Evolutionary conservation across 2,329 filamentous ascomycete genomes (phyloP), one percentile per base, ranked within the genome.

Genomic region (Neonectria neomacrospora): DNA sequence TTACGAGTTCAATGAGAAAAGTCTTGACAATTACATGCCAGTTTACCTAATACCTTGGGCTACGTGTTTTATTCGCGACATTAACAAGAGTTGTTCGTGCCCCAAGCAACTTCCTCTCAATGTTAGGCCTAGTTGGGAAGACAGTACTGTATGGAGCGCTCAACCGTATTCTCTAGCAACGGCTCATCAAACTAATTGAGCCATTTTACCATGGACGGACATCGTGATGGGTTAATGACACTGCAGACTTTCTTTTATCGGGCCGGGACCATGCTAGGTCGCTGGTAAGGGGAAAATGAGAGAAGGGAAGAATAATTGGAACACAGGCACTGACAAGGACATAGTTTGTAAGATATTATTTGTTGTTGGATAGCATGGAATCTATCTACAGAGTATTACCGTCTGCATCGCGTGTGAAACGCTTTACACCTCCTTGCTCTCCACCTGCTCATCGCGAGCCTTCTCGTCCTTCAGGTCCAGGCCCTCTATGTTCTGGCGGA

Each of bases 381-480:
- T 26, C 22, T 45, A 45, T 45, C 42, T 22, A 45, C 42, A 22
- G 18, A 23, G 12, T 23, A 45, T n/a, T n/a, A 14, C 7, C 16
- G 34, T 37, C 34, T 11, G 5, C 14, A 28, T 16, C 5, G 10
- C 23, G 3, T 22, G 20, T 16, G 16, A 47, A 47, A 4, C 28
- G 3, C n/a, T 23, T 56, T 34, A 51, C 20, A 48, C 52, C 20
- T 42, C 44, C 54, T 71, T 67, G 4, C 42, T 30, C 61, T 75
- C 74, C 23, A 75, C 64, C 57, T 73, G 71, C 50, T 76, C 72
- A 16, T 67, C 53, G 4, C 45, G 57, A 1, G 61, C 66, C 69
- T 76, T 77, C 56, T 77, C 75, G 28, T 76, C 74, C 3, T 68
- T 63, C 37, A 71, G 39, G 16, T 72, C 71, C 3, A 69, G 63